Conservation (phyloP, 2,329 filamentous ascomycete species). For the Aspergillus latus region DNA sequence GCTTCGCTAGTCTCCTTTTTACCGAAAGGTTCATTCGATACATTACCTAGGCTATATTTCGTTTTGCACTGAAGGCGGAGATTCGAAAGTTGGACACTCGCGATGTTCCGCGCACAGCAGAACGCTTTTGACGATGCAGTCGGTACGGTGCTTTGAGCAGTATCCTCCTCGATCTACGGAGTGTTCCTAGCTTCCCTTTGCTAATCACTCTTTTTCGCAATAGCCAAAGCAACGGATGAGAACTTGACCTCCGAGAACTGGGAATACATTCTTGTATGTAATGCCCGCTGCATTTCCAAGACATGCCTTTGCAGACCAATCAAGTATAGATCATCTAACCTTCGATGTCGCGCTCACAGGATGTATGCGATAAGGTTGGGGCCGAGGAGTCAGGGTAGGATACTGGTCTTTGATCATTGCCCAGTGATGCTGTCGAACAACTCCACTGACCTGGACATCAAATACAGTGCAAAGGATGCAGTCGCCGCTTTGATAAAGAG, state of each 20-base stretch:
- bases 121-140: constrained; percentile 71
- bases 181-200: constrained; percentile 20
- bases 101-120: constrained; percentile 62
- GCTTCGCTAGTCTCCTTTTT: neutral
- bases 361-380: constrained; percentile 61
- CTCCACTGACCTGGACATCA: constrained; percentile 17
- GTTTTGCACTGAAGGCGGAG: neutral
- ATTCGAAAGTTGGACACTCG: constrained; percentile 2
- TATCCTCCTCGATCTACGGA: constrained; percentile 19
- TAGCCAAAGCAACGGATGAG: constrained; percentile 89
- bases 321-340: constrained; percentile 18
- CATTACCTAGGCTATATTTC: too few species aligned
- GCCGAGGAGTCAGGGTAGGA: constrained; percentile 50
- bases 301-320: neutral
- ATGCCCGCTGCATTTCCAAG: neutral
- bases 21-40: neutral
- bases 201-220: constrained; percentile 22
- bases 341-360: constrained; percentile 37
- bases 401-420: neutral
- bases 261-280: constrained; percentile 64
- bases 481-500: constrained; percentile 89
- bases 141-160: constrained; percentile 45
- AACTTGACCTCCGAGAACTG: constrained; percentile 87
- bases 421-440: neutral
- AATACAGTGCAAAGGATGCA: constrained; percentile 69